Conservation (phyloP, 2,329 filamentous ascomycete genomes). For the Pseudomassariella vexata region DNA sequence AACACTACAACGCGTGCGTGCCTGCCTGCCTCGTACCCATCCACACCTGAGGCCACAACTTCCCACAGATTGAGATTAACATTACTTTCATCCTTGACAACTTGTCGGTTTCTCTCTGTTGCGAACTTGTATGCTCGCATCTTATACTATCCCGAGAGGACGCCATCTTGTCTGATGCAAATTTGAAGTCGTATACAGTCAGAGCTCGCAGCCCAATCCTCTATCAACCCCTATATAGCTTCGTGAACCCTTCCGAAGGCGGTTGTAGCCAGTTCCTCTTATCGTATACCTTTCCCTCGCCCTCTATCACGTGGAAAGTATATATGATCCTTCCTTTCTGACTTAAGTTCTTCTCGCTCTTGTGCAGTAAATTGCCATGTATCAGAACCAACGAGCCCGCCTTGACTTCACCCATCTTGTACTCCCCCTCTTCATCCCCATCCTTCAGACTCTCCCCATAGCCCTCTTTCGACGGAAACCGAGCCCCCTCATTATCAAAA, state of each 20-base stretch:
- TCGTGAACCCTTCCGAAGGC: conserved; percentile 72
- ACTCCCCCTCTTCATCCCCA: conserved; percentile 46
- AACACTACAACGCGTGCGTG: too few relatives aligned
- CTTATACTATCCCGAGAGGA: too few relatives aligned
- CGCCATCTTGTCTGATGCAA: not conserved
- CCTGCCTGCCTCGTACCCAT: too few relatives aligned
- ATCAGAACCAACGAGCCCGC: conserved; percentile 88
- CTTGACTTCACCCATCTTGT: conserved; percentile 81
- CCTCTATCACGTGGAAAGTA: conserved; percentile 95
- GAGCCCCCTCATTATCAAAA: conserved; percentile 59
- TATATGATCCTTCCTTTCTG: conserved; percentile 87
- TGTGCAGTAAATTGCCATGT: conserved; percentile 91
- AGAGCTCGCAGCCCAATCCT: too few relatives aligned
- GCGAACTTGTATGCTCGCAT: too few relatives aligned
- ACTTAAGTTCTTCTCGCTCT: conserved; percentile 90
- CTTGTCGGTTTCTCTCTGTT: too few relatives aligned
- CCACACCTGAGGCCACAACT: too few relatives aligned
- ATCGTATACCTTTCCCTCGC: conserved; percentile 68
- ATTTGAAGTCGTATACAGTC: not conserved
- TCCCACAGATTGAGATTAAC: too few relatives aligned
- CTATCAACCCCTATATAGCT: conserved; percentile 40
- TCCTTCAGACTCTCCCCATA: conserved; percentile 38
- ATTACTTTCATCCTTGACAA: too few relatives aligned
- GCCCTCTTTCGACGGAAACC: conserved; percentile 52
- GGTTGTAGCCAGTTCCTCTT: conserved; percentile 90